These are phyloP conservation scores for Darksidea phi DNA, from an alignment of 495 filamentous ascomycete genomes.

Conservation along the genomic window DNA sequence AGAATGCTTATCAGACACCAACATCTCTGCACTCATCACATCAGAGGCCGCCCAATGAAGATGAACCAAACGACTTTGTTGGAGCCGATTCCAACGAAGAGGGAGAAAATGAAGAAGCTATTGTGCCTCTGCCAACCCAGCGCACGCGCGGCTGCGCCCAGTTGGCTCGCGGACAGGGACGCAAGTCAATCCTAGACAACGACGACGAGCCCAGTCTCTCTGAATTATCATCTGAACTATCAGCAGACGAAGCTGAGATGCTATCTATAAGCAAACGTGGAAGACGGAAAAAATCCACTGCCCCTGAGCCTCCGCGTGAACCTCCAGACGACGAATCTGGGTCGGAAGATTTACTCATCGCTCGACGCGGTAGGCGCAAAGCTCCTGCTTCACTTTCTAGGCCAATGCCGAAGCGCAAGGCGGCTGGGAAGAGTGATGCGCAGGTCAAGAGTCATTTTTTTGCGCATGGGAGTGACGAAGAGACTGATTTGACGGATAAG, in stretches of 20 bases:
- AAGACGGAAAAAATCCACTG: too few relatives aligned
- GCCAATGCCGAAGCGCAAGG: constrained; percentile 36
- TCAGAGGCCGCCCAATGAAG: constrained; percentile 16
- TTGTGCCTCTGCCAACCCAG: not conserved
- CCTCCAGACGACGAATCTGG: too few relatives aligned
- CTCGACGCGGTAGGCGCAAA: not conserved
- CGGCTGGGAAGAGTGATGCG: constrained; percentile 36
- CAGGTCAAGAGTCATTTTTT: constrained; percentile 43
- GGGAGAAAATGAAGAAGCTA: not conserved
- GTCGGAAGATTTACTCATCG: too few relatives aligned
- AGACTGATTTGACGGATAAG: constrained; percentile 17
- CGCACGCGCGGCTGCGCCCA: constrained; percentile 1
- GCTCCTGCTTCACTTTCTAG: constrained; percentile 4
- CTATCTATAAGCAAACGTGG: too few relatives aligned
- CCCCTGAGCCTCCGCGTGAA: too few relatives aligned
- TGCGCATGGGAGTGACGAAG: constrained; percentile 37
- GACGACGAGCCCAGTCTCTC: not conserved
- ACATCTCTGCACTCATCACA: constrained; percentile 39
- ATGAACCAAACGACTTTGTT: constrained; percentile 8
- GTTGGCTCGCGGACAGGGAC: constrained; percentile 2
- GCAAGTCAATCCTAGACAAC: not conserved
- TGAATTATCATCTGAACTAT: not conserved
- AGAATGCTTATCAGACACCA: constrained; percentile 32
- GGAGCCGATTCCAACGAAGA: constrained; percentile 17
- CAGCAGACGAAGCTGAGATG: too few relatives aligned